Base-by-base conservation (phyloP, 2,329 filamentous ascomycete species). In the Sarocladium strictum region DNA sequence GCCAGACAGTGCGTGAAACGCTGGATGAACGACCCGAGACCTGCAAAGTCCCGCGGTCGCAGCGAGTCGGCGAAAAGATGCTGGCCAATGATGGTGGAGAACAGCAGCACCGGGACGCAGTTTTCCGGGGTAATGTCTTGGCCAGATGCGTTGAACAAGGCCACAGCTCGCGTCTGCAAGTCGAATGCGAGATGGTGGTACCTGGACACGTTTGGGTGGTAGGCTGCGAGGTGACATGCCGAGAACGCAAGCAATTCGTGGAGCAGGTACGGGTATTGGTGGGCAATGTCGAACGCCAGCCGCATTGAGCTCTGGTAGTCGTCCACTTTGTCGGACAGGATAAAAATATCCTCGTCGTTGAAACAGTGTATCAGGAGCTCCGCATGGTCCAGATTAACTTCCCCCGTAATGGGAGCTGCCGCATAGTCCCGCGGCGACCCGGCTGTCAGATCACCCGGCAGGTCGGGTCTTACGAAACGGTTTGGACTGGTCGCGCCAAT, bases 11-110 rank as follows among this genome's bases (percentile, higher is more conserved):
- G 63, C 5, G 65, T 56, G 38, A 65, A 71, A n/a, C 63, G 55
- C 6, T 53, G 56, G 3, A 71, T 24, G 50, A 71, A 68, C 1
- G 47, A 54, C 9, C 62, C 60, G 1, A 69, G 57, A 1, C 60
- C 57, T 5, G 56, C 33, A 27, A 40, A 21, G 14, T 58, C 54
- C 2, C 63, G 61, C 35, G 58, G 59, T 2, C 62, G 59, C 2
- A 79, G 65, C 2, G 72, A 72, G 54, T 81, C 76, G 59, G 72
- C 76, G 2, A 81, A 68, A 32, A 73, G 69, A 52, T 80, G 76
- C 5, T 78, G 66, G 37, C 75, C 73, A 1, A 77, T 60, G 3
- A 72, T 55, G 15, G 67, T 64, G 3, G 74, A 70, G 60, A 77
- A 78, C 15, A 77, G 61, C 53, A 76, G 74, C 10, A 72, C 66